Percentiles rank a stretch among this genome's conserved stretches.
Evolutionary conservation across 2,329 filamentous ascomycete genomes (phyloP).

Genomic region (Pyrenochaeta sp.): DNA sequence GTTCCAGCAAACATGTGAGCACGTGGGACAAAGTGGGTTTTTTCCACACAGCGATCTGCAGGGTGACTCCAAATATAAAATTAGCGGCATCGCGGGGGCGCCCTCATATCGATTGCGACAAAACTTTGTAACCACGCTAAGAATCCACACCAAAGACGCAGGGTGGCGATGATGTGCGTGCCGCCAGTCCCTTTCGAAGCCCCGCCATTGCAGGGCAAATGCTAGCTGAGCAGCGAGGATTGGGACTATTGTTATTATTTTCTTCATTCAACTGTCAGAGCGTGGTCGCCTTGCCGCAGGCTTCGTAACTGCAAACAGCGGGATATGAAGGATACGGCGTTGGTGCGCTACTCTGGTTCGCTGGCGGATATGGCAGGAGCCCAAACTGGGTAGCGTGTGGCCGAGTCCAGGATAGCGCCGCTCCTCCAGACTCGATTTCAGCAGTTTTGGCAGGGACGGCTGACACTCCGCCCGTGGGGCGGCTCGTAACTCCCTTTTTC

Average conservation of each 20-base stretch:
- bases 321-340: neutral
- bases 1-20: neutral
- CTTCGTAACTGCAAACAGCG: neutral
- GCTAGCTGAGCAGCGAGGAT: neutral
- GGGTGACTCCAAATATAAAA: constrained; percentile 5
- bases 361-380: neutral
- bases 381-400: neutral
- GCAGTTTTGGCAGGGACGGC: neutral
- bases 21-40: constrained; percentile 3
- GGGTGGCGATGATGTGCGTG: constrained; percentile 10
- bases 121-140: constrained; percentile 1
- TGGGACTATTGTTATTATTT: neutral
- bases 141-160: constrained; percentile 5
- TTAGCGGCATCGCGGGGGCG: constrained; percentile 3
- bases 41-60: neutral
- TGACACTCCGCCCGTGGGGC: neutral
- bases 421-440: neutral
- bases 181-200: too few species aligned
- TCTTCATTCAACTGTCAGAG: neutral
- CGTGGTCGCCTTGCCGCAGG: neutral
- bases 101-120: constrained; percentile 14
- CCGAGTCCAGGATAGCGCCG: neutral
- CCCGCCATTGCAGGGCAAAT: constrained; percentile 10
- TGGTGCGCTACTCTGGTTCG: neutral
- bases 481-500: neutral